Evolutionary conservation across 139 green algal genomes (phyloP), one percentile per base, ranked within the genome.

Genomic region (Medakamo hakoo): DNA sequence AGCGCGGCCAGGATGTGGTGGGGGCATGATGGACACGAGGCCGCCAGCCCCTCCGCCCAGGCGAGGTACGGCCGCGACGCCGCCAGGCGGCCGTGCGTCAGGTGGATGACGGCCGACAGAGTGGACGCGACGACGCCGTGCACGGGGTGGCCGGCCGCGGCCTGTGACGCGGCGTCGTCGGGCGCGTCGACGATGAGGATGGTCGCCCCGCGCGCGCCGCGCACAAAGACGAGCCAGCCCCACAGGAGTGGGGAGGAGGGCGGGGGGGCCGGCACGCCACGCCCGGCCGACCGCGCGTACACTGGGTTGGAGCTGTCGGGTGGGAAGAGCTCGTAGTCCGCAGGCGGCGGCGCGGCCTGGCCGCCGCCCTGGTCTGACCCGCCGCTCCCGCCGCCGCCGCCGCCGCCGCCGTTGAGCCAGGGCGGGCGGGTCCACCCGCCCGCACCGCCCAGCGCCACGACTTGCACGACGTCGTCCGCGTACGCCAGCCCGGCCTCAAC

Each of bases 391-490:
- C 40, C 40, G 16, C 9, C 40, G 9, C 40, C 40, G 9, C 9
- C 40, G 40, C 40, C n/a, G n/a, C n/a, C n/a, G n/a, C n/a, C n/a
- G 60, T 23, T 25, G 48, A 74, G 58, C 76, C 67, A 81, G 3
- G 24, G 16, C 19, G 72, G 71, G 30, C 72, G 59, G 29, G 60
- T 20, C 73, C 71, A 78, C 48, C 59, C 55, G 24, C 9, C 61
- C 29, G n/a, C 4, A 29, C 65, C 49, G 55, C 70, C 76, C 2
- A 78, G n/a, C 3, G 69, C 65, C 2, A 67, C 58, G 60, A 87
- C 75, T 14, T 73, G 69, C n/a, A 88, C 23, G 3, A 64, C 57
- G 3, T 82, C 80, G 31, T 83, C 81, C 49, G 75, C 55, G 31
- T 72, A 73, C 27, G 48, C 64, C 1, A 19, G 23, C 22, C 55